Evolutionary conservation across 73 alveolate genomes (phyloP), one percentile per base, ranked within the genome.

Genomic region (Loxodes magnus): DNA sequence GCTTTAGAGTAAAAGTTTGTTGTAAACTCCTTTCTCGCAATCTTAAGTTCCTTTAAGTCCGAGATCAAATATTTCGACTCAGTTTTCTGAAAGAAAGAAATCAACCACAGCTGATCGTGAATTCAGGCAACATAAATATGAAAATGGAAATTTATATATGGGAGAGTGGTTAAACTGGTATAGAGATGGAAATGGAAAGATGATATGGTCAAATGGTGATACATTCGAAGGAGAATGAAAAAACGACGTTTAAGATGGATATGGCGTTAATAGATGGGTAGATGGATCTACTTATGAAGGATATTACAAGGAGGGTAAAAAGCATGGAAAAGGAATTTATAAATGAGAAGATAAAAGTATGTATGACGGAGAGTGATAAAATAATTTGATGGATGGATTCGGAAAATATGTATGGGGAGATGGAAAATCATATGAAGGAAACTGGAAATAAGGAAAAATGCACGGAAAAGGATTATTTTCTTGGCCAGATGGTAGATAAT

Each of bases 401-500:
- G 52, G 52, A 38, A 12, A 38, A 38, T 38, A 38, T 38, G 23
- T 28, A 6, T 38, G 52, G 52, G 19, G 23, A 14, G 52, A 38
- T 38, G 52, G 52, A 38, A 38, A 28, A 28, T 14, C 19, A 14
- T 38, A 38, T 38, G 21, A 38, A 12, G 52, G 52, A 38, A 14
- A 12, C 5, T 38, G 52, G 52, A 14, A 7, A 7, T 7, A 14
- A 5, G 23, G 19, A 14, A 38, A 38, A 38, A 38, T 38, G 52
- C 78, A 70, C 38, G 93, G 93, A 17, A 24, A 46, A 10, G 93
- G 93, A 12, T 39, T 46, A 28, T 83, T 70, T n/a, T 12, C 17
- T 25, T 79, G 43, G 50, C 52, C 61, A 19, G 49, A 51, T 35
- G 77, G 74, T 20, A 74, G 65, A 37, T 37, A 56, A 12, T 79